phyloP scores from a whole-genome alignment of 805 yeast species.

The Komagataella pastoris region DNA sequence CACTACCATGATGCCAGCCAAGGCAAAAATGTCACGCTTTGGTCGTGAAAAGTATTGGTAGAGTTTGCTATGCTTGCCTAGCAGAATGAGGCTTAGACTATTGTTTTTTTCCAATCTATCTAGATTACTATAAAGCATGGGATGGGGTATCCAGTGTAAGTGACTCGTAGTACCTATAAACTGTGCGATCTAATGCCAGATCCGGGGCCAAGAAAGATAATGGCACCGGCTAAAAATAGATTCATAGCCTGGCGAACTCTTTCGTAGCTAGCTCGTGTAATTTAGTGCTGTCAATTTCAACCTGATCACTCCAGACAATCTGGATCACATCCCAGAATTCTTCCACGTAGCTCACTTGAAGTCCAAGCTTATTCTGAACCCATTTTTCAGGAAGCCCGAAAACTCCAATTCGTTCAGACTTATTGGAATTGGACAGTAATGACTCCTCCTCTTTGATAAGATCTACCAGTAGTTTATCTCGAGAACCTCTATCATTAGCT shows the following conservation, averaged over 20 bases:
- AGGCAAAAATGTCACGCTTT: background rate
- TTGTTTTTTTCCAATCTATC: too few relatives aligned
- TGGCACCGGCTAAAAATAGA: background rate
- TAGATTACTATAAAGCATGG: too few relatives aligned
- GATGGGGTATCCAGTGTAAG: too few relatives aligned
- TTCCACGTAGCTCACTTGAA: constrained; percentile 50
- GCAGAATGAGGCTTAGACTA: background rate
- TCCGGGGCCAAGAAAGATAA: background rate
- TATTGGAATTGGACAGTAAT: constrained; percentile 5
- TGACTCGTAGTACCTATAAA: too few relatives aligned
- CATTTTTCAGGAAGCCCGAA: constrained; percentile 33
- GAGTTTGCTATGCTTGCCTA: too few relatives aligned
- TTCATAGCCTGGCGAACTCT: background rate
- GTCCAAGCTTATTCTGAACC: constrained; percentile 38
- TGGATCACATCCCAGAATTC: constrained; percentile 69
- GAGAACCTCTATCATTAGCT: constrained; percentile 6
- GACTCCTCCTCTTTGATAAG: constrained; percentile 15
- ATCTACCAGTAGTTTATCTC: constrained; percentile 8
- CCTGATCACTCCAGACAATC: constrained; percentile 52
- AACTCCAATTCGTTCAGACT: constrained; percentile 6
- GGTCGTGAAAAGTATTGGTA: too few relatives aligned
- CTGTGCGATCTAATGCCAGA: too few relatives aligned
- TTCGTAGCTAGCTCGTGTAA: background rate
- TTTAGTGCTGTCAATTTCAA: constrained; percentile 5
- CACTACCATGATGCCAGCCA: background rate